These are phyloP conservation scores for Metroxylon sagu DNA, from an alignment of 176 grass and related monocot species.

Conservation along the genomic window DNA sequence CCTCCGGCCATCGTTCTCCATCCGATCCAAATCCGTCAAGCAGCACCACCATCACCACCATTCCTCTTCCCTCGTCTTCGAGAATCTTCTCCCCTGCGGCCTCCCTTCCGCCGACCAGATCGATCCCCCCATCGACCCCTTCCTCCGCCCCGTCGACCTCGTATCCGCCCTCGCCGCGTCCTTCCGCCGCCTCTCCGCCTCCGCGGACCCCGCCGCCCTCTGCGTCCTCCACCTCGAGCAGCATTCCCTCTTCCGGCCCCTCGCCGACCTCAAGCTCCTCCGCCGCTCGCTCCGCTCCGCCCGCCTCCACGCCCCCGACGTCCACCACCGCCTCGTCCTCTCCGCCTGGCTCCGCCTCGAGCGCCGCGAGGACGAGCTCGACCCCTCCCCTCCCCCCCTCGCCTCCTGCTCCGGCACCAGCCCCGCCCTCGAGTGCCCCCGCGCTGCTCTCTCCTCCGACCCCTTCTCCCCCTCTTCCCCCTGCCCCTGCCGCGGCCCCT, in stretches of 20 bases:
- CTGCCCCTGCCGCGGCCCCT: conserved; percentile 50
- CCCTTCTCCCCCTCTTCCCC: conserved; percentile 20
- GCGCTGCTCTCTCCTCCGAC: conserved; percentile 44
- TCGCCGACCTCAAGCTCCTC: conserved; percentile 54
- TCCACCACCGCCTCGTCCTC: conserved; percentile 77
- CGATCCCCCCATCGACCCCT: conserved; percentile 55
- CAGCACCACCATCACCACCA: conserved; percentile 28
- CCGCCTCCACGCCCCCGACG: conserved; percentile 57
- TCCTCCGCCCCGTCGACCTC: conserved; percentile 69
- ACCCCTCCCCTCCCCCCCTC: conserved; percentile 40
- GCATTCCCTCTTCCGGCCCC: conserved; percentile 50
- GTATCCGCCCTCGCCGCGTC: conserved; percentile 24
- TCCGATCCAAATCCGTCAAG: conserved; percentile 38
- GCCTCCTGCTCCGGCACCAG: conserved; percentile 48
- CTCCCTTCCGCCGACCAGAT: conserved; percentile 51
- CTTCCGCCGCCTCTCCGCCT: not conserved
- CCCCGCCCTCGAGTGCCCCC: conserved; percentile 77
- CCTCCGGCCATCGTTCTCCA: conserved; percentile 41
- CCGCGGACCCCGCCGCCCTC: conserved; percentile 14
- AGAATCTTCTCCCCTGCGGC: conserved; percentile 65
- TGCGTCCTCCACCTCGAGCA: conserved; percentile 89
- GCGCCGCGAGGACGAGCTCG: conserved; percentile 80
- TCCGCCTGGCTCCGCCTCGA: conserved; percentile 84
- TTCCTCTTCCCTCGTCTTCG: conserved; percentile 27
- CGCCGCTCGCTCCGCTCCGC: conserved; percentile 56